Evolutionary conservation across 139 green algal genomes (phyloP).

Genomic region (Auxenochlorella pyrenoidosa): DNA sequence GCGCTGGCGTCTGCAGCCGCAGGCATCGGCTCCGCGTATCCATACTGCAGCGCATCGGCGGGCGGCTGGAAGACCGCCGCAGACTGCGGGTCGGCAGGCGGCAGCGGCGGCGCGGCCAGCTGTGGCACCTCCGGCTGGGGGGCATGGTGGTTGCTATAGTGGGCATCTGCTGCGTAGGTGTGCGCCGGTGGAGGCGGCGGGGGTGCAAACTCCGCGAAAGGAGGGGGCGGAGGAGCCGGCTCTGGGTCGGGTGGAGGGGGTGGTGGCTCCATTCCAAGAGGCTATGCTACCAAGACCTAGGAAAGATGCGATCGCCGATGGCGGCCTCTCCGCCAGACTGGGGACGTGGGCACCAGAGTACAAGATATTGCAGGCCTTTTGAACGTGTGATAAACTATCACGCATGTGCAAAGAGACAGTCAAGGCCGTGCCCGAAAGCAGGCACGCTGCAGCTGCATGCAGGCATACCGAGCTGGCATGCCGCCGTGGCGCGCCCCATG

Average conservation of each 20-base stretch:
- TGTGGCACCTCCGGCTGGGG: not conserved
- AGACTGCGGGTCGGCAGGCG: not conserved
- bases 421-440: too few relatives aligned
- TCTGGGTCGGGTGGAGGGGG: not conserved
- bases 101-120: not conserved
- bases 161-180: not conserved
- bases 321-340: too few relatives aligned
- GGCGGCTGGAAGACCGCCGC: not conserved
- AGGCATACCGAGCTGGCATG: too few relatives aligned
- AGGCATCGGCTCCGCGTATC: not conserved
- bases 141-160: not conserved
- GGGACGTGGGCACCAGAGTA: too few relatives aligned
- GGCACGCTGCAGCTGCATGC: too few relatives aligned
- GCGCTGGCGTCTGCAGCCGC: not conserved
- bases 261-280: not conserved
- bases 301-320: too few relatives aligned
- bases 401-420: too few relatives aligned
- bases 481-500: too few relatives aligned
- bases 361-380: too few relatives aligned
- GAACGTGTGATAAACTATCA: not conserved
- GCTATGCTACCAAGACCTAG: too few relatives aligned
- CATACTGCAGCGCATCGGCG: not conserved
- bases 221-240: not conserved
- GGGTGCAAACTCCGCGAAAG: not conserved
- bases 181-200: not conserved